Conservation (phyloP, 2,329 filamentous ascomycete species). For the Aspergillus niger region DNA sequence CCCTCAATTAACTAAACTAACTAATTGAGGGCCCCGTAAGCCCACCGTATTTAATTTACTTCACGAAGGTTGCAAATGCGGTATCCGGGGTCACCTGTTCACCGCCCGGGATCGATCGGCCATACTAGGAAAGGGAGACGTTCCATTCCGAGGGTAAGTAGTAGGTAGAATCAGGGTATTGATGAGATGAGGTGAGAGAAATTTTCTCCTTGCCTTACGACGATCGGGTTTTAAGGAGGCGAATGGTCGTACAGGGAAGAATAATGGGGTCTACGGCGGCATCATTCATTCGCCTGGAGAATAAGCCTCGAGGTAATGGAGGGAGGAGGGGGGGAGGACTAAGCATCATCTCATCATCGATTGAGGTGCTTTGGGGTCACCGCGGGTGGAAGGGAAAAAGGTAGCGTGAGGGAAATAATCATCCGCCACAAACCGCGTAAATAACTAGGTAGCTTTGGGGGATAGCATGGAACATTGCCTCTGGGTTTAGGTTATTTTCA, state of each 20-base stretch:
- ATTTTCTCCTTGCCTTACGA: no score
- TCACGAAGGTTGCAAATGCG: not conserved
- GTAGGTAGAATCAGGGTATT: not conserved
- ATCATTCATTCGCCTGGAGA: not conserved
- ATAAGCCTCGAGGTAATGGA: not conserved
- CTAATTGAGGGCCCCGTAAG: conserved; percentile 4
- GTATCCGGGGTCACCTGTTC: conserved; percentile 3
- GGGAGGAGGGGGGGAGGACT: not conserved
- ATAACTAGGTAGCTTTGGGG: not conserved
- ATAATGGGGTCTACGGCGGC: not conserved
- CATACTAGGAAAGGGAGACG: not conserved
- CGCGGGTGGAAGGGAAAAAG: not conserved
- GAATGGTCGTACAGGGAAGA: not conserved
- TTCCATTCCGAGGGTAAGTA: not conserved
- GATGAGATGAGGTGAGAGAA: not conserved
- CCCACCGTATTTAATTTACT: conserved; percentile 4
- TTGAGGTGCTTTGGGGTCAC: not conserved
- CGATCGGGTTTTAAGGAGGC: not conserved
- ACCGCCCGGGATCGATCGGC: conserved; percentile 2
- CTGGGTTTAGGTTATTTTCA: not conserved
- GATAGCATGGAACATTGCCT: not conserved
- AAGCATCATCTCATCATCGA: not conserved
- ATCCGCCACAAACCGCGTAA: not conserved
- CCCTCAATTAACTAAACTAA: no score
- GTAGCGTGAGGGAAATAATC: conserved; percentile 4